A percentile compares a stretch with the other conserved stretches of the same genome.
Evolutionary conservation across 1,284 basidiomycete species (phyloP).

Genomic region (Cryptococcus maquisensis): DNA sequence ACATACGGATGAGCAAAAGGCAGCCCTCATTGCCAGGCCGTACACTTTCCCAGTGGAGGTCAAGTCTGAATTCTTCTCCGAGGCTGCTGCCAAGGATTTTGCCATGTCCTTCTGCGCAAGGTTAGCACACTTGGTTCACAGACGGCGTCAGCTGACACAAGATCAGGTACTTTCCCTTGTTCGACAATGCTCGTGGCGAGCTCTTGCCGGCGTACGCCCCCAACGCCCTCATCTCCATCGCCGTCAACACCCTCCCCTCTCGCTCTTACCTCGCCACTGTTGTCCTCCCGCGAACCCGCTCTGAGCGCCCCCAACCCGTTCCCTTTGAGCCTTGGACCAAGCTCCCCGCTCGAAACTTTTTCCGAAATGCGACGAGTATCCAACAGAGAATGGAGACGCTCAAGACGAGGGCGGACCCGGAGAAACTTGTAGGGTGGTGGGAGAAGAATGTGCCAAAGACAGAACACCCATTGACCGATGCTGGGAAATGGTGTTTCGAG

Average conservation of each 20-base stretch:
- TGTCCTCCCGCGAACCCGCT: constrained; percentile 18
- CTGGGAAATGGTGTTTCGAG: constrained; percentile 84
- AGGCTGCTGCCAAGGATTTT: constrained; percentile 34
- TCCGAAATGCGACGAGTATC: constrained; percentile 59
- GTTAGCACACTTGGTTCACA: constrained; percentile 20
- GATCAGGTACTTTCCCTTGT: constrained; percentile 73
- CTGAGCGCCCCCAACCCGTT: constrained; percentile 73
- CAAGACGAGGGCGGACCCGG: constrained; percentile 67
- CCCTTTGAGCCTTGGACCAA: constrained; percentile 65
- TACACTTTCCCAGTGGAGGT: constrained; percentile 44
- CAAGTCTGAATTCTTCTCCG: constrained; percentile 30
- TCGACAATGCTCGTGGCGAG: constrained; percentile 68
- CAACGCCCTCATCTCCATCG: constrained; percentile 81
- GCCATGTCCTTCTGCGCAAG: constrained; percentile 50
- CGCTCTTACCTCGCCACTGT: constrained; percentile 48
- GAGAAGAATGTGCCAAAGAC: constrained; percentile 68
- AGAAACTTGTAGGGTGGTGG: constrained; percentile 30
- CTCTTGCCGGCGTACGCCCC: constrained; percentile 75
- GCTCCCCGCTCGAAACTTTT: constrained; percentile 71
- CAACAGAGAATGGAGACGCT: constrained; percentile 65
- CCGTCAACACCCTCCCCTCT: constrained; percentile 75
- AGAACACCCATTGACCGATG: constrained; percentile 64
- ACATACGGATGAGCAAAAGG: constrained; percentile 27
- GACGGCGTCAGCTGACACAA: background rate
- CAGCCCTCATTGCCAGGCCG: constrained; percentile 25